phyloP scores from a whole-genome alignment of 495 filamentous ascomycete species.

The Talaromyces ruber region DNA sequence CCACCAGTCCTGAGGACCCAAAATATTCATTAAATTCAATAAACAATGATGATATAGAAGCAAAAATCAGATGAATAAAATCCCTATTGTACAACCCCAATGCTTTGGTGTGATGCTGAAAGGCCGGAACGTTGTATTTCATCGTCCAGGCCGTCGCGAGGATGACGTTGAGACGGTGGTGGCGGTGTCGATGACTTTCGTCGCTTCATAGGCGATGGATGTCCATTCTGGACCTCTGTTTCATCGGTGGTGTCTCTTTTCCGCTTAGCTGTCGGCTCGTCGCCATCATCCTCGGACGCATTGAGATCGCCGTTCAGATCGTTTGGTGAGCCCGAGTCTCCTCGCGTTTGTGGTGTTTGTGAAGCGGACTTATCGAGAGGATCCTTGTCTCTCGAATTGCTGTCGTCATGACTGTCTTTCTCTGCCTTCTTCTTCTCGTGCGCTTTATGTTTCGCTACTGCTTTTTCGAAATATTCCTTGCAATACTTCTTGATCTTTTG shows the following conservation, averaged over 20 bases:
- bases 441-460: conserved; percentile 61
- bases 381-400: conserved; percentile 20
- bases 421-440: conserved; percentile 58
- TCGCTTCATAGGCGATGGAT: conserved; percentile 25
- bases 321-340: conserved; percentile 12
- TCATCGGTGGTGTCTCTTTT: conserved; percentile 43
- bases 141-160: not conserved
- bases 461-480: conserved; percentile 79
- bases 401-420: conserved; percentile 26
- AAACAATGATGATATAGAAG: conserved; percentile 8
- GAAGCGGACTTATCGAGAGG: not conserved
- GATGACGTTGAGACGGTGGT: not conserved
- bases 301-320: conserved; percentile 35
- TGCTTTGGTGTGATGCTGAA: conserved; percentile 6
- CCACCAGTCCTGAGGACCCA: not conserved
- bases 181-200: conserved; percentile 28
- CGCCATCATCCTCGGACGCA: conserved; percentile 50
- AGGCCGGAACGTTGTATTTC: conserved; percentile 1
- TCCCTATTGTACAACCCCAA: conserved; percentile 7
- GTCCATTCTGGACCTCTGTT: conserved; percentile 11
- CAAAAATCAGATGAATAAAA: not conserved
- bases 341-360: not conserved
- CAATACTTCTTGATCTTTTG: conserved; percentile 75
- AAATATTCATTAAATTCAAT: conserved; percentile 1
- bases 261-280: conserved; percentile 14